Percentiles rank a stretch among this genome's conserved stretches.
These are phyloP conservation scores for Irpex lacteus DNA, from an alignment of 1,284 basidiomycete genomes.

Conservation along the genomic window DNA sequence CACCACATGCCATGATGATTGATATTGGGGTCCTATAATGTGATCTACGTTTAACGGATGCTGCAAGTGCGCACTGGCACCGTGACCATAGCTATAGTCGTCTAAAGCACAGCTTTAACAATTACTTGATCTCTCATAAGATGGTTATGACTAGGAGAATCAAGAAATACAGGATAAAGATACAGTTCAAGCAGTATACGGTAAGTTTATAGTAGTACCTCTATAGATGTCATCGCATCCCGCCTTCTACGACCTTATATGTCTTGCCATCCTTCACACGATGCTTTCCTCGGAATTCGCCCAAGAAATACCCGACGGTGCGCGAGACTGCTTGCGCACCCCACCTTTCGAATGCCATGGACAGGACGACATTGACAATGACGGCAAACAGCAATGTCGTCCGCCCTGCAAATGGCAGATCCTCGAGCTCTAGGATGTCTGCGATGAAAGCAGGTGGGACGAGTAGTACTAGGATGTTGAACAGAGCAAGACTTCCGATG, in stretches of 20 bases:
- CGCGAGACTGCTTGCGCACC: conserved; percentile 61
- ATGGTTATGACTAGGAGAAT: background rate
- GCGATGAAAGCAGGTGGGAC: conserved; percentile 63
- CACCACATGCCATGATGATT: too few relatives aligned
- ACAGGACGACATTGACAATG: conserved; percentile 69
- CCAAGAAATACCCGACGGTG: conserved; percentile 47
- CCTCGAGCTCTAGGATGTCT: conserved; percentile 76
- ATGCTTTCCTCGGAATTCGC: conserved; percentile 40
- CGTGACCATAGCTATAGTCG: too few relatives aligned
- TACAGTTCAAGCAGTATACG: background rate
- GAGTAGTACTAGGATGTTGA: conserved; percentile 78
- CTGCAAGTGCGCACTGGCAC: too few relatives aligned
- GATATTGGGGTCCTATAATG: too few relatives aligned
- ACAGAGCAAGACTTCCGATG: conserved; percentile 60
- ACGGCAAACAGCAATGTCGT: conserved; percentile 71
- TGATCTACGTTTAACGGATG: too few relatives aligned
- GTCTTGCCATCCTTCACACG: conserved; percentile 58
- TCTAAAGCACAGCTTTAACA: too few relatives aligned
- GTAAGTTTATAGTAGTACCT: background rate
- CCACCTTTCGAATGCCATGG: conserved; percentile 82
- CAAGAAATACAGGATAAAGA: background rate
- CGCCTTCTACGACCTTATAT: conserved; percentile 74
- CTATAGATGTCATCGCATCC: conserved; percentile 37
- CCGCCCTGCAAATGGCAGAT: conserved; percentile 71
- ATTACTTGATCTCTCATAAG: too few relatives aligned